phyloP scores from a whole-genome alignment of 169 alveolate species.

The Cryptosporidium canis region DNA sequence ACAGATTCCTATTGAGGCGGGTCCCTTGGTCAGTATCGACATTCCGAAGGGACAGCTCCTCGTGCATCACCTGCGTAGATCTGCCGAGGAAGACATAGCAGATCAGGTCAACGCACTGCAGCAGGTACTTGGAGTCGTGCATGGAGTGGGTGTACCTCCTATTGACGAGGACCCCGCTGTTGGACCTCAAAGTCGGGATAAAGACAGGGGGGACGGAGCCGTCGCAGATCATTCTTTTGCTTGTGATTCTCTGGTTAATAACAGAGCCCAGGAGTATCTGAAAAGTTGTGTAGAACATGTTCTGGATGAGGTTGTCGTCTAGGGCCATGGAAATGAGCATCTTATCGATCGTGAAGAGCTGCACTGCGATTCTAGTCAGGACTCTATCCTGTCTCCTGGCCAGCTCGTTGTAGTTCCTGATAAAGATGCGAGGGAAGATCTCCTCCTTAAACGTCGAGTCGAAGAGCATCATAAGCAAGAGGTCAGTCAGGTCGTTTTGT shows the following conservation, averaged over 20 bases:
- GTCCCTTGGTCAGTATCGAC: not conserved
- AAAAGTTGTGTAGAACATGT: conserved; percentile 47
- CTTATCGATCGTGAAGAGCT: conserved; percentile 53
- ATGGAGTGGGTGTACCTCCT: conserved; percentile 45
- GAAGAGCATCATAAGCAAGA: conserved; percentile 28
- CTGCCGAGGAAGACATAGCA: conserved; percentile 10
- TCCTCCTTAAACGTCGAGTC: conserved; percentile 14
- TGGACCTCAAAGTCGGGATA: conserved; percentile 4
- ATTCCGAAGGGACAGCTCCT: not conserved
- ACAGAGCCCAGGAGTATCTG: conserved; percentile 20
- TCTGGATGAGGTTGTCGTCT: conserved; percentile 14
- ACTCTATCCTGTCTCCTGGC: conserved; percentile 53
- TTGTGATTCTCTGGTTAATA: not conserved
- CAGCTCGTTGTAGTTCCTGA: conserved; percentile 41
- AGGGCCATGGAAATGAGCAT: conserved; percentile 29
- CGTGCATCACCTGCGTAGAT: not conserved
- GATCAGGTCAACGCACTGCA: conserved; percentile 30
- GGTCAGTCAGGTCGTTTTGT: conserved; percentile 54
- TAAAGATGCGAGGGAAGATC: conserved; percentile 29
- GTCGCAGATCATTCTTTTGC: not conserved
- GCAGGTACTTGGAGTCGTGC: conserved; percentile 58
- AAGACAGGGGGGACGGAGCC: not conserved
- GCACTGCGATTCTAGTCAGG: conserved; percentile 64
- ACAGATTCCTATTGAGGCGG: not conserved
- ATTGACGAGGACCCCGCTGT: not conserved